These are phyloP conservation scores for Didymella segeticola DNA, from an alignment of 2,329 filamentous ascomycete species.

Conservation along the genomic window DNA sequence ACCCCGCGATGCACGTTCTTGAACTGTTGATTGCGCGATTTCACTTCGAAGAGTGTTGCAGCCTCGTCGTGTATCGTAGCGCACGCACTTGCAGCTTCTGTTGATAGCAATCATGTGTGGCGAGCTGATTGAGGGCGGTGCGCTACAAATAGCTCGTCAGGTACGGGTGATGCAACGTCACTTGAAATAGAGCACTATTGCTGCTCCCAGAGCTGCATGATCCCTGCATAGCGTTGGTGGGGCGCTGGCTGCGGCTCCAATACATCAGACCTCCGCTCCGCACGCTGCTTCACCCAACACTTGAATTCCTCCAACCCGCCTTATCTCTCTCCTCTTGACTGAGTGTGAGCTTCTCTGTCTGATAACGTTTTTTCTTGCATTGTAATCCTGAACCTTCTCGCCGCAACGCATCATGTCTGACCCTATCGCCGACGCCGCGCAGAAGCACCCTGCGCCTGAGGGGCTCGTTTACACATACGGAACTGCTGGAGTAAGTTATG, in stretches of 20 bases:
- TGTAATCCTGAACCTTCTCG: not conserved
- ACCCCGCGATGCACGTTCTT: conserved; percentile 2
- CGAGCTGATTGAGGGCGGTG: not conserved
- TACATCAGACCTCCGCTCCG: conserved; percentile 15
- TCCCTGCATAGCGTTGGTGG: conserved; percentile 13
- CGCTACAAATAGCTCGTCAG: conserved; percentile 10
- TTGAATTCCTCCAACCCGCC: conserved; percentile 1
- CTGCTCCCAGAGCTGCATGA: conserved; percentile 11
- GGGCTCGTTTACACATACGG: conserved; percentile 49
- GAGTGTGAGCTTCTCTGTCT: conserved; percentile 11
- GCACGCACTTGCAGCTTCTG: too few species aligned
- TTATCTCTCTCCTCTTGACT: conserved; percentile 14
- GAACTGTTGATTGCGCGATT: not conserved
- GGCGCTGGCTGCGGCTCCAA: conserved; percentile 1
- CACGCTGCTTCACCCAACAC: not conserved
- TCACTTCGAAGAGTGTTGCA: too few species aligned
- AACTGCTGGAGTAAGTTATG: conserved; percentile 58
- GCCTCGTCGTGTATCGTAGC: too few species aligned
- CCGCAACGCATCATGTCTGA: conserved; percentile 35
- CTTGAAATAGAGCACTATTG: conserved; percentile 10
- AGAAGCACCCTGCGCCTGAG: conserved; percentile 48
- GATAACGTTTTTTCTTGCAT: not conserved
- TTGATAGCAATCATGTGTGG: not conserved
- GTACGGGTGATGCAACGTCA: conserved; percentile 16
- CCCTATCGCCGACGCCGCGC: conserved; percentile 39